Evolutionary conservation across 2,329 filamentous ascomycete species (phyloP).

Genomic region (Phialocephala subalpina): DNA sequence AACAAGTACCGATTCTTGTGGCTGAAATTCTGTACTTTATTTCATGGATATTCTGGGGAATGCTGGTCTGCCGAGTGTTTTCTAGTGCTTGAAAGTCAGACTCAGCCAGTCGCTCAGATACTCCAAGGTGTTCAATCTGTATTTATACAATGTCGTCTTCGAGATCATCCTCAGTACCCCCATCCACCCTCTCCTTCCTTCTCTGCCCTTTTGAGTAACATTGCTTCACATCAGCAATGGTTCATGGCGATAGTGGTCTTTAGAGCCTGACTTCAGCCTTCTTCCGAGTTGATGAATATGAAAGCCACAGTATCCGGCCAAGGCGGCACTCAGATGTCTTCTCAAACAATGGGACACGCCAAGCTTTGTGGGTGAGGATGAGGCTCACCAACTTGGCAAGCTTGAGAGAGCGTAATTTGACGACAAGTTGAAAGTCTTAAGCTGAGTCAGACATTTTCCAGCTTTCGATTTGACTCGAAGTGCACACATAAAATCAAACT

Average conservation of each 20-base stretch:
- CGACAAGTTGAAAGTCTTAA: conserved; percentile 3
- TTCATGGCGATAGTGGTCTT: not conserved
- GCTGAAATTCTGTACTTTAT: conserved; percentile 18
- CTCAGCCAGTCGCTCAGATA: not conserved
- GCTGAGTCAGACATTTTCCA: not conserved
- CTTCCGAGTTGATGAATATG: conserved; percentile 1
- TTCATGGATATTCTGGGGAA: conserved; percentile 14
- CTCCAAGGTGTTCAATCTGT: conserved; percentile 1
- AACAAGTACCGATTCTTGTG: conserved; percentile 12
- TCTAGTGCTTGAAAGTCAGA: too few species aligned
- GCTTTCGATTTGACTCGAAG: not conserved
- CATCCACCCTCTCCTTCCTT: too few species aligned
- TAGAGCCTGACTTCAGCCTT: not conserved
- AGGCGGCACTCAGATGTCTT: conserved; percentile 10
- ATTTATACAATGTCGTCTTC: not conserved
- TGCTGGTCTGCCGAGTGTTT: conserved; percentile 3
- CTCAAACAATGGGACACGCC: not conserved
- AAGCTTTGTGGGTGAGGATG: conserved; percentile 6
- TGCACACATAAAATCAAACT: not conserved
- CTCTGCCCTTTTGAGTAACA: not conserved
- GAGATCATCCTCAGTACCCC: not conserved
- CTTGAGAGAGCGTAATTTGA: conserved; percentile 2
- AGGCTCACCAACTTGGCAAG: not conserved
- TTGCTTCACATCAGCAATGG: not conserved
- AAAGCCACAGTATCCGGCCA: conserved; percentile 5